phyloP scores from a whole-genome alignment of 768 basidiomycete species.

The Calocera cornea region DNA sequence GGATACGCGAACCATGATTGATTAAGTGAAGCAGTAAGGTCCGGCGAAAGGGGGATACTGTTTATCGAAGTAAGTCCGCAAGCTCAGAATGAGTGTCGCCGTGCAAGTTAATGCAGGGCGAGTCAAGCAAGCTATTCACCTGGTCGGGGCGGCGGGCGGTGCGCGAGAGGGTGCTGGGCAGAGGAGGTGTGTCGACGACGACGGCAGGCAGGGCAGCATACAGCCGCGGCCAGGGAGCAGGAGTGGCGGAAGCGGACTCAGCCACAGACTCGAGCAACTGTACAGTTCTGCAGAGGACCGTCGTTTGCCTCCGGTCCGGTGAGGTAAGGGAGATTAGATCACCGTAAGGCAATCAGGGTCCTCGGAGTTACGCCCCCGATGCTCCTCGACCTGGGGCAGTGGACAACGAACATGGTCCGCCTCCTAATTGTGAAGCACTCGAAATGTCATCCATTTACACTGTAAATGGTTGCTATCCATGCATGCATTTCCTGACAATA shows the following conservation, averaged over 20 bases:
- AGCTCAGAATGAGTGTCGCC: slow-evolving; percentile 75
- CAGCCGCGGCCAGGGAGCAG: background rate
- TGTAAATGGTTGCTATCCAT: too few relatives aligned
- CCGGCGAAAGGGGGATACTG: slow-evolving; percentile 17
- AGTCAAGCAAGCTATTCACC: slow-evolving; percentile 39
- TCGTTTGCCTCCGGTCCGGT: background rate
- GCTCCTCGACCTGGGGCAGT: too few relatives aligned
- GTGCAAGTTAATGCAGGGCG: slow-evolving; percentile 49
- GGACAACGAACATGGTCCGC: too few relatives aligned
- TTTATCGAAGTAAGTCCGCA: slow-evolving; percentile 27
- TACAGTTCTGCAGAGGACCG: background rate
- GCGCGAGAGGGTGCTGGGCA: background rate
- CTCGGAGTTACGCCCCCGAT: too few relatives aligned
- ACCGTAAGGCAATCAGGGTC: too few relatives aligned
- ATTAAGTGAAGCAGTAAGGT: slow-evolving; percentile 7
- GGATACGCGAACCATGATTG: slow-evolving; percentile 71
- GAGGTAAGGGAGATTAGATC: too few relatives aligned
- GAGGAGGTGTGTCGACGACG: background rate
- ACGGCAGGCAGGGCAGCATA: background rate
- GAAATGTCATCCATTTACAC: too few relatives aligned
- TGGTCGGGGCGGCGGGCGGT: background rate
- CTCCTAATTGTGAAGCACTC: too few relatives aligned
- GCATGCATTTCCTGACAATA: too few relatives aligned
- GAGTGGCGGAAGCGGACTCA: background rate
- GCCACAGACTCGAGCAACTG: background rate